Conservation (phyloP, 257 asterid species). For the Salvia splendens region DNA sequence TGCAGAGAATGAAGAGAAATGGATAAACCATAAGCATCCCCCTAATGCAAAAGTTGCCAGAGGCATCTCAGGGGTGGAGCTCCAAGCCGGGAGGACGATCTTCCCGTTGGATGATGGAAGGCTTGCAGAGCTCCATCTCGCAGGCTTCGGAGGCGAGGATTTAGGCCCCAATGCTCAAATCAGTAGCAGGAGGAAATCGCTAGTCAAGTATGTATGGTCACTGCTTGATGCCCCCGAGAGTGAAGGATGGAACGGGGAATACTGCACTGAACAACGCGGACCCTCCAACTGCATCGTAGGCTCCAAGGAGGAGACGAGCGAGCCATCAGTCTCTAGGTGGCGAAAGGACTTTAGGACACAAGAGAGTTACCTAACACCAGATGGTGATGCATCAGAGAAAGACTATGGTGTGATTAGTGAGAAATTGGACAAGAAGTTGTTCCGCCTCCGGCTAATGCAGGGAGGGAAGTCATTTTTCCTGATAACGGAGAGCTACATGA, state of each 20-base stretch:
- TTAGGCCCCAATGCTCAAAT: constrained; percentile 53
- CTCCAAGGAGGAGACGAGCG: constrained; percentile 57
- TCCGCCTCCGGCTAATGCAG: constrained; percentile 71
- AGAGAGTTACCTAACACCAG: constrained; percentile 52
- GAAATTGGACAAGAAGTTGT: constrained; percentile 32
- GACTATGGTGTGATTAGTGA: constrained; percentile 27
- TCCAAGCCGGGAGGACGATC: constrained; percentile 65
- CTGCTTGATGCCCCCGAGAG: constrained; percentile 78
- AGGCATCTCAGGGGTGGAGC: constrained; percentile 58
- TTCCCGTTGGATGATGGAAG: constrained; percentile 83
- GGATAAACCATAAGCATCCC: constrained; percentile 80
- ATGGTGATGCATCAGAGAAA: constrained; percentile 27
- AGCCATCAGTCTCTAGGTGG: constrained; percentile 48
- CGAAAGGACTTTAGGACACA: constrained; percentile 44
- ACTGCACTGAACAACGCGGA: constrained; percentile 77
- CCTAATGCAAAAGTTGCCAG: constrained; percentile 65
- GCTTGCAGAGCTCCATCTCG: constrained; percentile 74
- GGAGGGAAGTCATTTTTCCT: constrained; percentile 68
- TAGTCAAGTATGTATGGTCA: constrained; percentile 72
- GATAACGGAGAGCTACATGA: constrained; percentile 50
- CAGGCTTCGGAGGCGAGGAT: constrained; percentile 66
- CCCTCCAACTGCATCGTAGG: constrained; percentile 78
- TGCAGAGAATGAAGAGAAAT: constrained; percentile 41
- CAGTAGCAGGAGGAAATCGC: constrained; percentile 50
- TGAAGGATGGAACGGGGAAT: constrained; percentile 94